A percentile compares a stretch with the other conserved stretches of the same genome.
Evolutionary conservation across 2,329 filamentous ascomycete genomes (phyloP).

Genomic region (Lojkania enalia): DNA sequence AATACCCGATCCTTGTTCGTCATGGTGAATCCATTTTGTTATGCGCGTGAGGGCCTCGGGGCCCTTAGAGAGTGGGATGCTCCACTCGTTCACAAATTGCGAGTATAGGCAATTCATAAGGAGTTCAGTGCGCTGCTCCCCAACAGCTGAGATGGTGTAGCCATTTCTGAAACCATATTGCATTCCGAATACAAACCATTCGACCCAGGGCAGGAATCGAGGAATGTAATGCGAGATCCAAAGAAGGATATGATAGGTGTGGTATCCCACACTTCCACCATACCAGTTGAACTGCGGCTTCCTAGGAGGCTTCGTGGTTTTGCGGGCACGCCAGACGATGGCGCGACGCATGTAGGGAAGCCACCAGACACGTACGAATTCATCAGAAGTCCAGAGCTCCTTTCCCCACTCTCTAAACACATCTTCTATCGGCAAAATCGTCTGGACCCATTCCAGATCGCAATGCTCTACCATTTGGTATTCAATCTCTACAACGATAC

Average conservation of each 20-base stretch:
- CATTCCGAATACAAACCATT: constrained; percentile 97
- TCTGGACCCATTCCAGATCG: constrained; percentile 85
- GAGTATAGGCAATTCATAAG: constrained; percentile 97
- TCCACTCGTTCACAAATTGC: constrained; percentile 99
- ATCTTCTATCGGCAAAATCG: constrained; percentile 68
- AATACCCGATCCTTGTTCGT: constrained; percentile 71
- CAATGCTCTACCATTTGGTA: constrained; percentile 79
- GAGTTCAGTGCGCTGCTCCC: constrained; percentile 77
- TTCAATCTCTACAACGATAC: constrained; percentile 87
- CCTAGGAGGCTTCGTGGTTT: constrained; percentile 65
- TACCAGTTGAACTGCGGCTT: constrained; percentile 74
- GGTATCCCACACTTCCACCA: constrained; percentile 78
- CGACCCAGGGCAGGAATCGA: constrained; percentile 79
- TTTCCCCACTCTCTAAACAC: constrained; percentile 73
- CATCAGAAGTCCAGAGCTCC: constrained; percentile 77
- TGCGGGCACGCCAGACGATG: constrained; percentile 87
- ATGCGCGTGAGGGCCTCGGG: constrained; percentile 84
- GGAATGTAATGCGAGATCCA: constrained; percentile 79
- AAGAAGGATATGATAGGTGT: constrained; percentile 89
- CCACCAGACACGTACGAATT: constrained; percentile 98
- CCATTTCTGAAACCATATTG: constrained; percentile 87
- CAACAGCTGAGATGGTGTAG: constrained; percentile 70
- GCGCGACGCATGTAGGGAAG: constrained; percentile 87
- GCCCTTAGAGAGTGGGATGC: constrained; percentile 80
- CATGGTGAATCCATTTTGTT: constrained; percentile 81